Conservation (phyloP, 805 yeast genomes). For the Hanseniaspora pseudoguilliermondii region DNA sequence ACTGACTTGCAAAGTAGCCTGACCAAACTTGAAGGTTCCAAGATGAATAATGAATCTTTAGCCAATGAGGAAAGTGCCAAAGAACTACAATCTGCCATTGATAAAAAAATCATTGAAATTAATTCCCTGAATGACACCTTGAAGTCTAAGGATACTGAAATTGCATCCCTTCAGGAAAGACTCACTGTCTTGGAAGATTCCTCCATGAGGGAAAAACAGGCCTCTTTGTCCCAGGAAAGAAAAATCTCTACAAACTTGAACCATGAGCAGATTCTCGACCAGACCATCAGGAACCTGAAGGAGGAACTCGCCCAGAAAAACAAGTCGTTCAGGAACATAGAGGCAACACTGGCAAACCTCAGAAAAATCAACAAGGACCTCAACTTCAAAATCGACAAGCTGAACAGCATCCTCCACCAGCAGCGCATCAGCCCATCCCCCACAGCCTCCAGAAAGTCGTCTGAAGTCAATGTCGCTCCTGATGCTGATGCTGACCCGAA, state of each 20-base stretch:
- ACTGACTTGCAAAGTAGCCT: not conserved
- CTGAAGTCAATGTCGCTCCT: not conserved
- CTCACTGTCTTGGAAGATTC: not conserved
- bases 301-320: conserved; percentile 41
- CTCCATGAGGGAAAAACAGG: not conserved
- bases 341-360: conserved; percentile 39
- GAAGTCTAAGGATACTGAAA: not conserved
- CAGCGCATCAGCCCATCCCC: not conserved
- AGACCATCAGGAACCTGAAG: conserved; percentile 34
- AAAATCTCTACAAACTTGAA: conserved; percentile 14
- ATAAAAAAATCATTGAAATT: not conserved
- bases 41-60: conserved; percentile 30
- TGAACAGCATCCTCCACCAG: conserved; percentile 33
- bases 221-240: not conserved
- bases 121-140: not conserved
- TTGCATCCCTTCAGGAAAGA: not conserved
- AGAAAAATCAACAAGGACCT: conserved; percentile 54
- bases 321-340: conserved; percentile 42
- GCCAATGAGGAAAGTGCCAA: conserved; percentile 31
- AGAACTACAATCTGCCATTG: conserved; percentile 3
- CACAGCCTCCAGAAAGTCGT: not conserved
- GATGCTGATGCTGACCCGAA: conserved; percentile 29
- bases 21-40: not conserved
- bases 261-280: conserved; percentile 2
- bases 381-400: conserved; percentile 51